A percentile compares a stretch with the other conserved stretches of the same genome.
Conservation (phyloP, 2,329 filamentous ascomycete species). For the Ophiobolus disseminans region DNA sequence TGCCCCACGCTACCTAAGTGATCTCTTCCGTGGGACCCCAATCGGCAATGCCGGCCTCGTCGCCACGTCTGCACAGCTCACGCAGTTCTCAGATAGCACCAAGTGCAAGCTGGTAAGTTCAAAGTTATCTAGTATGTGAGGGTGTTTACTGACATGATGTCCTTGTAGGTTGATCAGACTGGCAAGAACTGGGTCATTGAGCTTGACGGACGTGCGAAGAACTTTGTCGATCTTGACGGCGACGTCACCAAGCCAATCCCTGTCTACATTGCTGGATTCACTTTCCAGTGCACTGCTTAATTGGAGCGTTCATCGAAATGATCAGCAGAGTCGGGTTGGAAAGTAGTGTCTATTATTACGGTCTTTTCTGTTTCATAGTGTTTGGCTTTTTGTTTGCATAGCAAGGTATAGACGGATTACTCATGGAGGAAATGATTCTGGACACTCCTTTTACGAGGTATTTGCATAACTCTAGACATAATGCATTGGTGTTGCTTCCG, state of each 20-base stretch:
- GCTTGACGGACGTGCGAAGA: constrained; percentile 20
- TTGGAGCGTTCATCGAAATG: too few species aligned
- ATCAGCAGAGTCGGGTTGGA: too few species aligned
- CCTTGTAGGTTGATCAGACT: neutral
- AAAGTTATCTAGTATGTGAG: too few species aligned
- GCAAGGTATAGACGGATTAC: neutral
- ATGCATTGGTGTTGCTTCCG: too few species aligned
- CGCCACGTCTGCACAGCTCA: constrained; percentile 20
- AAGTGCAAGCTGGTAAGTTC: constrained; percentile 17
- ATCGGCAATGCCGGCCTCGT: constrained; percentile 12
- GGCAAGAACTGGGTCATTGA: constrained; percentile 8
- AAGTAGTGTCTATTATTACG: neutral
- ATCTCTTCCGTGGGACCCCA: constrained; percentile 14
- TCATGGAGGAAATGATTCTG: neutral
- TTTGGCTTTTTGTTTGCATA: neutral
- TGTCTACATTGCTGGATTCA: constrained; percentile 19
- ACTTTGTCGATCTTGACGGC: constrained; percentile 19
- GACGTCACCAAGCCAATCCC: constrained; percentile 15
- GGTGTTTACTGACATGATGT: too few species aligned
- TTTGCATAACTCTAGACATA: neutral
- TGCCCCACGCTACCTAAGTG: neutral
- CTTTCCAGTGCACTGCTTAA: constrained; percentile 16
- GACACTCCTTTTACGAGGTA: neutral
- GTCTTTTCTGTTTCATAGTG: neutral
- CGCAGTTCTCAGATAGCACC: constrained; percentile 15